Evolutionary conservation across 2,329 filamentous ascomycete species (phyloP), one percentile per base, ranked within the genome.

Genomic region (Microsporum ferrugineum): DNA sequence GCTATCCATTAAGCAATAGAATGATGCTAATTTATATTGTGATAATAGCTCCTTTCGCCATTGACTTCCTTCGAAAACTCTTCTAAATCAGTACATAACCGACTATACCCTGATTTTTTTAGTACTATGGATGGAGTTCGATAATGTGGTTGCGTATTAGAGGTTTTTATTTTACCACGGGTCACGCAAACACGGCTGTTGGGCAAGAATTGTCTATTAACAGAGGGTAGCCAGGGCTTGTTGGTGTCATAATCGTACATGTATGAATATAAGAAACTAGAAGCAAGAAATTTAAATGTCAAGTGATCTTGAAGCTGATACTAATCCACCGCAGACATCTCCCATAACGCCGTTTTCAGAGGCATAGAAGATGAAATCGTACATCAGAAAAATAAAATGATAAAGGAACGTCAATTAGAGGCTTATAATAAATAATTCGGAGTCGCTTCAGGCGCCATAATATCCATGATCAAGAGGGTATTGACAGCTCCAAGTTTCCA

Each of bases 401-500:
- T 34, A 53, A 53, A 53, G 12, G 49, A 12, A 31, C 14, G 49
- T 53, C 27, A n/a, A 53, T 23, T 31, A 33, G 14, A 27, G n/a
- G n/a, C 29, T 34, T n/a, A 53, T 33, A 14, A 34, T 12, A 34
- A 8, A 31, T 31, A 53, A 17, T 14, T 51, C 49, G 10, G 31
- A 4, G 29, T 53, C 49, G 33, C 33, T 53, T 34, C 29, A 47
- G n/a, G 10, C 27, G 27, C 12, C 17, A n/a, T 27, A 29, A n/a
- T 12, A 31, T 53, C n/a, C 27, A n/a, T 8, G 14, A 23, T 41
- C 17, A 57, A n/a, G 39, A 43, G 23, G 55, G 34, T 57, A 41
- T 67, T 27, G 70, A 64, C 62, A 72, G 72, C 64, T 84, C 77
- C 72, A 82, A 82, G 63, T 81, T 80, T 34, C 79, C 77, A 62